phyloP scores from a whole-genome alignment of 106 monocot genomes.

The Apostasia shenzhenica region DNA sequence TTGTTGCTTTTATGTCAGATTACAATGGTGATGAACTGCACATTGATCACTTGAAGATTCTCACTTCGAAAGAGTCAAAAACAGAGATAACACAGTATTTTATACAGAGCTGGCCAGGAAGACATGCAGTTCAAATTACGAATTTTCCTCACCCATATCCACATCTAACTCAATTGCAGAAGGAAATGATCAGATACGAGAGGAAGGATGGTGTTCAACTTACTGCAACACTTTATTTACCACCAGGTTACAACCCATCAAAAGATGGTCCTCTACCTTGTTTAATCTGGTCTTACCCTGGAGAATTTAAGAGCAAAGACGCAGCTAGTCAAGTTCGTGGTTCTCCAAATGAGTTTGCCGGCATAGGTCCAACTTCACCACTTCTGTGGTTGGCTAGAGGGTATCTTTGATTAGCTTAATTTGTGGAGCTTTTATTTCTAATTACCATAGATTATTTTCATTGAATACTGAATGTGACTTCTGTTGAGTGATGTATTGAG shows the following conservation, averaged over 20 bases:
- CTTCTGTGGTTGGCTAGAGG: constrained; percentile 96
- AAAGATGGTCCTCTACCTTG: constrained; percentile 91
- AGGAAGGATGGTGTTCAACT: constrained; percentile 97
- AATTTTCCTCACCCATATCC: constrained; percentile 98
- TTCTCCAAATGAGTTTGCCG: constrained; percentile 96
- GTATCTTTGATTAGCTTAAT: constrained; percentile 27
- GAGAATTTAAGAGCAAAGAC: constrained; percentile 99
- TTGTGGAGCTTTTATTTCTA: not conserved
- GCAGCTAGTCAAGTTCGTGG: constrained; percentile 99
- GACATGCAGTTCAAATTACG: constrained; percentile 72
- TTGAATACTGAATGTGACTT: not conserved
- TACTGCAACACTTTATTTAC: constrained; percentile 92
- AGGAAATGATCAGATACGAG: constrained; percentile 93
- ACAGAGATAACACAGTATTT: constrained; percentile 97
- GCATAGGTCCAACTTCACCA: constrained; percentile 87
- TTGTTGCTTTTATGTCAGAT: constrained; percentile 94
- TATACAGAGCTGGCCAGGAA: constrained; percentile 78
- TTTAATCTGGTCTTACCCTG: constrained; percentile 94
- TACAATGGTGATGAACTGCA: constrained; percentile 49
- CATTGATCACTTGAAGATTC: constrained; percentile 71
- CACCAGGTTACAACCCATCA: constrained; percentile 70
- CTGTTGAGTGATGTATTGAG: too few species aligned
- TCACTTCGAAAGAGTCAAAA: constrained; percentile 97
- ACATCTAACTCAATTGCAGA: constrained; percentile 75
- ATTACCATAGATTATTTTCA: not conserved